phyloP scores from a whole-genome alignment of 208 protist genomes.

The Acanthamoeba lenticulata region DNA sequence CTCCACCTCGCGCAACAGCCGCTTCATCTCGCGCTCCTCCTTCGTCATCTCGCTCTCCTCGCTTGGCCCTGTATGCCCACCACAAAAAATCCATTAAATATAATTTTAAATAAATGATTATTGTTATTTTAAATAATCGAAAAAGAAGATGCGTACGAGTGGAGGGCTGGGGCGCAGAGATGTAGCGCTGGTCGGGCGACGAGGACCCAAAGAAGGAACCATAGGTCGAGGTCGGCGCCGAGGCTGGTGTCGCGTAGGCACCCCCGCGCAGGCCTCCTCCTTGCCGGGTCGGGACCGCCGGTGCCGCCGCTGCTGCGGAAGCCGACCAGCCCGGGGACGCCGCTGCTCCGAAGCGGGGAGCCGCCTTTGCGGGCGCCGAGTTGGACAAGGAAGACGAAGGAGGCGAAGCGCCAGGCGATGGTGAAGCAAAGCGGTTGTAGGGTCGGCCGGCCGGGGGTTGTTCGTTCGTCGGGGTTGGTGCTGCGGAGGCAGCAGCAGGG shows the following conservation, averaged over 20 bases:
- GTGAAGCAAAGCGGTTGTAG: no score
- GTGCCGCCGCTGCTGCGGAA: neutral
- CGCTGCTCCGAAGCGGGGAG: no score
- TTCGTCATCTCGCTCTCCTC: slow-evolving; percentile 14
- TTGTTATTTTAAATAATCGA: neutral
- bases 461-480: no score
- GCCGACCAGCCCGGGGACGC: no score
- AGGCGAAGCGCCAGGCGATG: neutral
- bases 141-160: neutral
- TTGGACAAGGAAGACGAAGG: neutral
- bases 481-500: no score
- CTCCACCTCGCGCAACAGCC: neutral
- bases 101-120: neutral
- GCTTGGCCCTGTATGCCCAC: neutral
- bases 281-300: no score
- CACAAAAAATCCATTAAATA: no score
- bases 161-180: neutral
- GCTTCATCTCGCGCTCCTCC: neutral
- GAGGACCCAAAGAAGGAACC: neutral
- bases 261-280: no score
- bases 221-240: neutral
- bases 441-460: no score
- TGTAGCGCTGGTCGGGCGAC: neutral
- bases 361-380: no score
- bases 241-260: no score